Evolutionary conservation across 2,329 filamentous ascomycete species (phyloP), one percentile per base, ranked within the genome.

Genomic region (Paecilomyces formosus): DNA sequence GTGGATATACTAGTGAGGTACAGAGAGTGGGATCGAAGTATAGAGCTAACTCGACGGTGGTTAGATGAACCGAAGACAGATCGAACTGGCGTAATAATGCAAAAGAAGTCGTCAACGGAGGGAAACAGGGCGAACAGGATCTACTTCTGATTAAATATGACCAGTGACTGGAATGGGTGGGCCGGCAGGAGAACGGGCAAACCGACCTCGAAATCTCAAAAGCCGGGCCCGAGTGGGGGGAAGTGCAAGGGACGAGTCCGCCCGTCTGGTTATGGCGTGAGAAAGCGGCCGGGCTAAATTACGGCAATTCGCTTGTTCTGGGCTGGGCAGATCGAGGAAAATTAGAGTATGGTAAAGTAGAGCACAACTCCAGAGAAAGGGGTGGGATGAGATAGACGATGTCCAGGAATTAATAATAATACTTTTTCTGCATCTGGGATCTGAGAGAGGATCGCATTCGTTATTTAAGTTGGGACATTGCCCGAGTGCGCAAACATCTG

Each of bases 161-260:
- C 50, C 9, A 11, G 26, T 9, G 28, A 11, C 24, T 4, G 24
- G 24, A 52, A n/a, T 28, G 50, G 50, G 50, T 52, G 50, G 50
- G 50, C 50, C 50, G 21, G 11, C 22, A 28, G 12, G 50, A 28
- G 26, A 9, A 28, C 50, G 22, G 22, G 26, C 22, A 24, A 52
- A 28, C 7, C 21, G 18, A 28, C 9, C 50, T 13, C 24, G n/a
- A 39, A 52, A 45, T 45, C 35, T 50, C 39, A 45, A 56, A 56
- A 50, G 39, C 31, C 35, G 58, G 62, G 62, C 55, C 56, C 52
- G 58, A 57, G 63, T 60, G 62, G 61, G 63, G 57, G 58, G 59
- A 61, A 58, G 57, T 57, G 57, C 55, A 59, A 61, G 55, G 35
- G 55, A 52, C 30, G 59, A 55, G 56, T 55, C 55, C 55, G 51